phyloP scores from a whole-genome alignment of 345 rosid genomes.

The Garcia nutans region DNA sequence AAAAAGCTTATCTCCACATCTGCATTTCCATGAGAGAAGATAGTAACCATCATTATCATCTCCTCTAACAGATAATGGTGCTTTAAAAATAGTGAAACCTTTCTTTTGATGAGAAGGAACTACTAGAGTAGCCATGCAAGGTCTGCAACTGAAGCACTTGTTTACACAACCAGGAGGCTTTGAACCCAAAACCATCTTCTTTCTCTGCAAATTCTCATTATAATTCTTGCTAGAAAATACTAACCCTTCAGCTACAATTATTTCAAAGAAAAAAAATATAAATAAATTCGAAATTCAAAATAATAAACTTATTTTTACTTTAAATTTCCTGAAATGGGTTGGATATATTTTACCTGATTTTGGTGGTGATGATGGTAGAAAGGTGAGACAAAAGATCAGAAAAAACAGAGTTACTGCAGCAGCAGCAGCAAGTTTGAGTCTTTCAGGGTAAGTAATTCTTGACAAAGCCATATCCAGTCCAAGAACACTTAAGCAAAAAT shows the following conservation, averaged over 20 bases:
- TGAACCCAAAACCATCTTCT: constrained; percentile 59
- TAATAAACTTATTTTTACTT: too few relatives aligned
- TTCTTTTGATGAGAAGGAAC: constrained; percentile 29
- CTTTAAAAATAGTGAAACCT: neutral
- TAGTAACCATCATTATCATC: constrained; percentile 38
- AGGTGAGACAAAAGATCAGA: constrained; percentile 19
- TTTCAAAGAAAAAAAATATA: neutral
- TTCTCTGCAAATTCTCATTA: constrained; percentile 18
- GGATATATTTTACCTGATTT: constrained; percentile 30
- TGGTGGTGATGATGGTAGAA: constrained; percentile 21
- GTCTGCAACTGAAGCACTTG: constrained; percentile 66
- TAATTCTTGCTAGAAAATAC: neutral
- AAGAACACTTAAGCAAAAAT: neutral
- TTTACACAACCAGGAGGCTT: constrained; percentile 65
- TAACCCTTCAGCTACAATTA: constrained; percentile 12
- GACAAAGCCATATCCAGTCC: constrained; percentile 21
- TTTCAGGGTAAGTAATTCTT: constrained; percentile 19
- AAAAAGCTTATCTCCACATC: constrained; percentile 56
- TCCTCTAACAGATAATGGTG: constrained; percentile 7
- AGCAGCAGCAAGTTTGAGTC: constrained; percentile 17
- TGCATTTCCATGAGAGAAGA: constrained; percentile 71
- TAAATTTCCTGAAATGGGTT: neutral
- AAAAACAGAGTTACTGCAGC: constrained; percentile 21
- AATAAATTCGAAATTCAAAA: too few relatives aligned
- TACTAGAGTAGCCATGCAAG: constrained; percentile 63